Base-by-base conservation (phyloP, 345 rosid genomes). In the Acer negundo region DNA sequence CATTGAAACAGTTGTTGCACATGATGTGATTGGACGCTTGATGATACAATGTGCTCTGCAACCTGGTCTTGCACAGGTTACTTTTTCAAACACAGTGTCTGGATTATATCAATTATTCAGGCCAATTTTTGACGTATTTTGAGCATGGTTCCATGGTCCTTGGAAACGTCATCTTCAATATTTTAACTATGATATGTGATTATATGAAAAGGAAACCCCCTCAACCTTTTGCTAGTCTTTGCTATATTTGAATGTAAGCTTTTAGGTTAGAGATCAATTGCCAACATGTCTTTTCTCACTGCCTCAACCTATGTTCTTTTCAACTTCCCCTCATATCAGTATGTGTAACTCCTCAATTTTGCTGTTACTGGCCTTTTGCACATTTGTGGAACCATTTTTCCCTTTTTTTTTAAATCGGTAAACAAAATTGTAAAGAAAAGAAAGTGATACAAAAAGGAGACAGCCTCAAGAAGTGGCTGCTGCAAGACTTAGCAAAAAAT, bases 1-100 rank as follows among this genome's bases (percentile, higher is more conserved):
- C 38, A 88, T 91, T 67, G 97, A 94, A 90, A 93, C 98, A 42
- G 95, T 93, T 80, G 98, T 89, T 77, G 97, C 98, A 7, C 97
- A 94, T 86, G 98, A 93, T 86, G 98, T 94, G 84, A 94, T 94
- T 65, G 97, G 97, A 22, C 95, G 97, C 68, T 87, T 94, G 82
- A 94, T 94, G 98, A 94, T 94, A 76, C 98, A 94, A 75, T 91
- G 97, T 76, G 97, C 98, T 79, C 81, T 93, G 72, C 97, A 93
- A 80, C 98, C 97, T 19, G 98, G 98, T 19, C 94, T 94, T 67
- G 98, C 98, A n/a, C 97, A 89, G 92, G 95, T 93, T 83, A 76
- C 56, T 44, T 67, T 71, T 55, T 73, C n/a, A 69, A 17, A 53
- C 4, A 4, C 70, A 47, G 19, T 77, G 40, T 59, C 53, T 72